Evolutionary conservation across 2,329 filamentous ascomycete species (phyloP), one percentile per base, ranked within the genome.

Genomic region (Arachnopeziza araneosa): DNA sequence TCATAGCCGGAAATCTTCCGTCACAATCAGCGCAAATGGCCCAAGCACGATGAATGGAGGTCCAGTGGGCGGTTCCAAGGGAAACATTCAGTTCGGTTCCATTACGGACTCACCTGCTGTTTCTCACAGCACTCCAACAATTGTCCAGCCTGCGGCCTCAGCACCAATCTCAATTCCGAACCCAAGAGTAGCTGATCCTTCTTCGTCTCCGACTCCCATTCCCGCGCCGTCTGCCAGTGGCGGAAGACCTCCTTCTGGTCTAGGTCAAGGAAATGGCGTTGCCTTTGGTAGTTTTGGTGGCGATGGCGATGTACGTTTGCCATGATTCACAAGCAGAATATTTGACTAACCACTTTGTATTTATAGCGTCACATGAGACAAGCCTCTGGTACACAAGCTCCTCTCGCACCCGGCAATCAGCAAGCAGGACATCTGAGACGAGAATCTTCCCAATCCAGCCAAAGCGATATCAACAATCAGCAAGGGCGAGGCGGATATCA

Each of bases 151-250:
- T 56, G 63, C 64, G 75, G 26, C 75, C 66, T 77, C 83, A 65
- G 81, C 79, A 48, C 83, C 81, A 61, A 87, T 83, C 67, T 80
- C 78, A 75, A 91, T 84, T 75, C 86, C 85, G 71, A 87, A 90
- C 71, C 88, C 89, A 63, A 85, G 90, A 69, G 83, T 93, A 56
- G 86, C 87, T 54, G 96, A 93, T 52, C 95, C 95, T 6, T 87
- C 90, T 54, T 88, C 89, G 67, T 97, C 93, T 52, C 95, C 95
- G 3, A 93, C 91, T 50, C 95, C 95, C 4, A 98, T 98, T 68
- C 93, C 95, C 32, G 58, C 57, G 21, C 64, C 92, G 56, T 85
- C 88, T 58, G 87, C 88, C 36, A 90, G 87, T 70, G 95, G 92
- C 71, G 91, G 87, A 58, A 80, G 91, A 70, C 93, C 93, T 68